phyloP scores from a whole-genome alignment of 208 protist species.

The Trypanosoma scelopori region DNA sequence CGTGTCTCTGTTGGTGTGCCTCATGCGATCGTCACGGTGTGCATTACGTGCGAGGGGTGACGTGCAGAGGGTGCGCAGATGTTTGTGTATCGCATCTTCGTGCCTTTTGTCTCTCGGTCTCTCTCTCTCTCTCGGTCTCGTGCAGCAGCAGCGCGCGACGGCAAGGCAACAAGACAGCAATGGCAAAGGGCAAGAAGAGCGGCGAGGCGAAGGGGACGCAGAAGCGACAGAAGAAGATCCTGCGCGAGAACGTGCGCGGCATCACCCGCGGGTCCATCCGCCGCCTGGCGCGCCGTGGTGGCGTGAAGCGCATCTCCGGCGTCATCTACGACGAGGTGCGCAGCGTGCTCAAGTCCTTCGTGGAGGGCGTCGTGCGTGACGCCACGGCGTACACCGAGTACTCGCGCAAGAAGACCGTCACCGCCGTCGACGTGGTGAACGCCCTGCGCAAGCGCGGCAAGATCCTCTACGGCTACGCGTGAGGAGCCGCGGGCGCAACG shows the following conservation, averaged over 20 bases:
- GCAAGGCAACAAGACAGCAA: background rate
- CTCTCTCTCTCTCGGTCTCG: too few relatives aligned
- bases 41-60: too few relatives aligned
- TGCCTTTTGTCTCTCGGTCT: too few relatives aligned
- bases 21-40: too few relatives aligned
- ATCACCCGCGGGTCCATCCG: constrained; percentile 87
- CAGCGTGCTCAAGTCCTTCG: constrained; percentile 71
- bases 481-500: background rate
- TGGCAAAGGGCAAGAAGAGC: constrained; percentile 35
- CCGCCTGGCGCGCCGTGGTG: constrained; percentile 89
- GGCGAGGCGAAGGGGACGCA: constrained; percentile 64
- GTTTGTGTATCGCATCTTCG: too few relatives aligned
- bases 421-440: constrained; percentile 74
- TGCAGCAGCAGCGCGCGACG: too few relatives aligned
- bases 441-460: constrained; percentile 77
- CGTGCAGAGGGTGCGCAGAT: too few relatives aligned
- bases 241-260: constrained; percentile 85
- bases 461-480: constrained; percentile 80
- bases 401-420: constrained; percentile 65
- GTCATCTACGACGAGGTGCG: constrained; percentile 38
- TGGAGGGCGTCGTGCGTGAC: constrained; percentile 68
- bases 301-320: constrained; percentile 87
- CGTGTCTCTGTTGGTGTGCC: too few relatives aligned
- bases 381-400: constrained; percentile 71
- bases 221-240: constrained; percentile 85